phyloP scores from a whole-genome alignment of 2,329 filamentous ascomycete genomes.

The Dissoconium aciculare region DNA sequence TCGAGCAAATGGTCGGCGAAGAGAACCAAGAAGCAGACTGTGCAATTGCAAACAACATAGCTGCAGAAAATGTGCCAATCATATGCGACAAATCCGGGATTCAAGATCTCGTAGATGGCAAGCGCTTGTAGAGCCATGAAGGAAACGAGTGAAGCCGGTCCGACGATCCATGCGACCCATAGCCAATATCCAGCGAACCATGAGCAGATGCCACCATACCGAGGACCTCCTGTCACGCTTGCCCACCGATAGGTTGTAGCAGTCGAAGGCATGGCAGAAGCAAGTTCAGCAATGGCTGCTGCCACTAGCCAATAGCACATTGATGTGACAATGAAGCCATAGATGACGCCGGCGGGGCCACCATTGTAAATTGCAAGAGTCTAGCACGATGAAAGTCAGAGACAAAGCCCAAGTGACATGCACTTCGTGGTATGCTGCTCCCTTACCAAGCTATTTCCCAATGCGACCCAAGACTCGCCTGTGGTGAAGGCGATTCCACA shows the following conservation, averaged over 20 bases:
- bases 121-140: constrained; percentile 34
- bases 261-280: constrained; percentile 24
- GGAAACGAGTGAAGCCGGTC: constrained; percentile 27
- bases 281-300: constrained; percentile 37
- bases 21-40: constrained; percentile 33
- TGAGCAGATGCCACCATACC: constrained; percentile 32
- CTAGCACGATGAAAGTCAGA: no score
- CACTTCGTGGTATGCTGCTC: no score
- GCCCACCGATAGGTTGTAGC: constrained; percentile 40
- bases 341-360: constrained; percentile 32
- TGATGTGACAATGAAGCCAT: constrained; percentile 34
- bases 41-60: constrained; percentile 35
- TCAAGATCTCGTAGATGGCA: constrained; percentile 36
- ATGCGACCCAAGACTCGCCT: no score
- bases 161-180: constrained; percentile 36
- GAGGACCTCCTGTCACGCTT: constrained; percentile 32
- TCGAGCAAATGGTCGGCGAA: constrained; percentile 42
- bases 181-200: constrained; percentile 40
- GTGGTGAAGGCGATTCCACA: no score
- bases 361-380: constrained; percentile 37
- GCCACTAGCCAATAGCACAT: constrained; percentile 39
- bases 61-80: constrained; percentile 39
- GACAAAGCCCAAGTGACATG: no score
- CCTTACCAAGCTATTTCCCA: no score
- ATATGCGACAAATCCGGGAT: constrained; percentile 31